These are phyloP conservation scores for Tranzscheliella williamsii DNA, from an alignment of 1,284 basidiomycete species.

Conservation along the genomic window DNA sequence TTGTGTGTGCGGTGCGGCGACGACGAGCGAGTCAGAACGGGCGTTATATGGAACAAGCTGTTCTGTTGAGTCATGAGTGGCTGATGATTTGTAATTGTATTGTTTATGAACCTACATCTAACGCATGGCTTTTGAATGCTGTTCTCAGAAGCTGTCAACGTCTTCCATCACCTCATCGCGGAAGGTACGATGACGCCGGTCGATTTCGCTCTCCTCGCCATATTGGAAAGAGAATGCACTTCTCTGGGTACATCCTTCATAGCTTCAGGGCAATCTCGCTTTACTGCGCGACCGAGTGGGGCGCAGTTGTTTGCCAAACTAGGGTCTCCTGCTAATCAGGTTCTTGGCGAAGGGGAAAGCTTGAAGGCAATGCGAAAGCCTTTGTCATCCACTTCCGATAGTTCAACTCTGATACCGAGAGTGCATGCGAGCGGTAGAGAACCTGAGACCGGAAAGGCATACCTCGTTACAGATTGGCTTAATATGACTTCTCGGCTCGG, in stretches of 20 bases:
- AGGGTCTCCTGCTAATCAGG: slow-evolving; percentile 15
- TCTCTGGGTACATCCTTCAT: slow-evolving; percentile 16
- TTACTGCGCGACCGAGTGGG: slow-evolving; percentile 17
- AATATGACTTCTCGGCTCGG: slow-evolving; percentile 14
- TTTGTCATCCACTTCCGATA: background rate
- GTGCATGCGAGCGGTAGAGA: slow-evolving; percentile 18
- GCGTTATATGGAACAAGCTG: no score
- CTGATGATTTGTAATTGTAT: no score
- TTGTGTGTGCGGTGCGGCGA: no score
- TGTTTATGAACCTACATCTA: no score
- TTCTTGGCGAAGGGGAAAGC: slow-evolving; percentile 23
- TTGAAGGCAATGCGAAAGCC: slow-evolving; percentile 12
- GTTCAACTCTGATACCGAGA: slow-evolving; percentile 7
- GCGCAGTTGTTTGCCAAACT: slow-evolving; percentile 21
- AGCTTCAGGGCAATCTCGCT: slow-evolving; percentile 7
- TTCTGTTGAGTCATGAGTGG: no score
- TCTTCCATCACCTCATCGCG: no score
- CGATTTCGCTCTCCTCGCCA: slow-evolving; percentile 11
- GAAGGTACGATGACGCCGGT: no score
- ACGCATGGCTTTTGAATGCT: no score
- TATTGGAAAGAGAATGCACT: slow-evolving; percentile 15
- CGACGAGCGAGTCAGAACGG: no score
- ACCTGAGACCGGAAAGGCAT: slow-evolving; percentile 9
- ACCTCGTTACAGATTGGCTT: slow-evolving; percentile 25
- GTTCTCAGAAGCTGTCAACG: no score